phyloP scores from a whole-genome alignment of 148 eudicot genomes.

The Bassia scoparia region DNA sequence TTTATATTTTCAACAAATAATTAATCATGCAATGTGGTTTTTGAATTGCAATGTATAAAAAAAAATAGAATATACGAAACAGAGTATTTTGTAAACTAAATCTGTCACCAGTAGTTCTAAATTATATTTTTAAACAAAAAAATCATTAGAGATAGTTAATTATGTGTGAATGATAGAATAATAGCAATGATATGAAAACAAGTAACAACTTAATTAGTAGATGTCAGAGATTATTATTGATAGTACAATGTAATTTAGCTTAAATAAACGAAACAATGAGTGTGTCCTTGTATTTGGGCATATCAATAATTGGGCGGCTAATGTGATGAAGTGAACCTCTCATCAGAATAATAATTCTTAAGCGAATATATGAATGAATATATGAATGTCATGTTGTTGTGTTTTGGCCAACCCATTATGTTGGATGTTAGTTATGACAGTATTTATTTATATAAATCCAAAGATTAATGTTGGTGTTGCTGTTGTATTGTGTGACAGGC shows the following conservation, averaged over 20 bases:
- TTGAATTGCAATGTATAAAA: no score
- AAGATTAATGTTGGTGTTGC: neutral
- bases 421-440: neutral
- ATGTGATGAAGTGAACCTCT: constrained; percentile 13
- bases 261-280: constrained; percentile 2
- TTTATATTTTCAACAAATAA: no score
- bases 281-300: neutral
- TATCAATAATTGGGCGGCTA: constrained; percentile 1
- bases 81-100: no score
- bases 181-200: neutral
- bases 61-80: no score
- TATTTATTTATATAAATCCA: neutral
- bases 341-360: neutral
- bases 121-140: neutral
- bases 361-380: neutral
- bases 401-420: neutral
- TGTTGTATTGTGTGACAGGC: constrained; percentile 56
- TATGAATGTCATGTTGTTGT: neutral
- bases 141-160: neutral
- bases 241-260: constrained; percentile 1
- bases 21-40: no score
- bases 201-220: neutral
- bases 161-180: neutral
- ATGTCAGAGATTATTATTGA: constrained; percentile 15
- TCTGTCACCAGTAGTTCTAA: no score